phyloP scores from a whole-genome alignment of 139 green algal genomes.

The Microglena sp. region DNA sequence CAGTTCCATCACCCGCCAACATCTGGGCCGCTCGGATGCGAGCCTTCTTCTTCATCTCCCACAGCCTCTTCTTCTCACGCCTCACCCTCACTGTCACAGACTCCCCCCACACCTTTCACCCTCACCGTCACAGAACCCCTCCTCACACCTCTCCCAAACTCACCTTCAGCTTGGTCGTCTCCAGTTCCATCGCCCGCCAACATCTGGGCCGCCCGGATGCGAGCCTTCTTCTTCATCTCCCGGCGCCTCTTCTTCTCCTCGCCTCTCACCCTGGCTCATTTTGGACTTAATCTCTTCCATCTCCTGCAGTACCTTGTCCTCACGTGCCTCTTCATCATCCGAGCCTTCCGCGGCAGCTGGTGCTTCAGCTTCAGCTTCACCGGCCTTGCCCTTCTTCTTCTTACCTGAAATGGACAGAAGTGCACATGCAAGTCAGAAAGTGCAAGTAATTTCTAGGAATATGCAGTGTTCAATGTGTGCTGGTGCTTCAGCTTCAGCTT shows the following conservation, averaged over 20 bases:
- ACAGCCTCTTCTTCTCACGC: constrained; percentile 51
- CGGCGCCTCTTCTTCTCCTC: constrained; percentile 54
- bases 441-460: too few relatives aligned
- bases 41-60: constrained; percentile 74
- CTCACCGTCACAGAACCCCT: too few relatives aligned
- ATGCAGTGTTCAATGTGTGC: too few relatives aligned
- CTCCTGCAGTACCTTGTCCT: constrained; percentile 73
- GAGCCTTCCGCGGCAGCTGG: constrained; percentile 3
- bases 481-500: not conserved
- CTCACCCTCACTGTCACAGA: too few relatives aligned
- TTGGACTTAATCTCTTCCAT: constrained; percentile 77
- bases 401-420: too few relatives aligned
- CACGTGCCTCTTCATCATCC: constrained; percentile 44
- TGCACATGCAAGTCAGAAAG: too few relatives aligned
- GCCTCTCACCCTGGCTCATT: constrained; percentile 28
- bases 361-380: not conserved
- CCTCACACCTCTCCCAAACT: too few relatives aligned
- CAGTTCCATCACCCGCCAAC: constrained; percentile 47
- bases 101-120: too few relatives aligned
- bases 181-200: constrained; percentile 47
- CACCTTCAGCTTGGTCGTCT: too few relatives aligned
- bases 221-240: constrained; percentile 74
- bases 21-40: constrained; percentile 49
- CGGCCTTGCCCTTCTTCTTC: too few relatives aligned
- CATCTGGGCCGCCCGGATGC: constrained; percentile 48